Evolutionary conservation across 2,329 filamentous ascomycete genomes (phyloP).

Genomic region (Cercospora sojina): DNA sequence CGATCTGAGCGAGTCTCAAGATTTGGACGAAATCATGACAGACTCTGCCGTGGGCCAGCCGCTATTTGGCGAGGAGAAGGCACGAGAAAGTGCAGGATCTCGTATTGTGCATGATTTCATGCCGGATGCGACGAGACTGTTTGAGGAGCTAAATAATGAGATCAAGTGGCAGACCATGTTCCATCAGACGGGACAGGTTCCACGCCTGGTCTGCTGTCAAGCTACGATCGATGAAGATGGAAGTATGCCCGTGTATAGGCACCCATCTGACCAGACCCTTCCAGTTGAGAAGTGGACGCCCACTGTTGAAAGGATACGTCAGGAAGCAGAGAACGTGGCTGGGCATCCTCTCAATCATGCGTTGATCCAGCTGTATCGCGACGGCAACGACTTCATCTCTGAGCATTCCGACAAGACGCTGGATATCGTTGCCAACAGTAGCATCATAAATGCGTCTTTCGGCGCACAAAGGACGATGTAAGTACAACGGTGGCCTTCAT

Average conservation of each 20-base stretch:
- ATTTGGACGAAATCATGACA: neutral
- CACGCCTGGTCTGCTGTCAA: slow-evolving; percentile 86
- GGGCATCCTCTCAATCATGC: slow-evolving; percentile 87
- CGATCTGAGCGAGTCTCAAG: slow-evolving; percentile 4
- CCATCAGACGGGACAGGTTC: slow-evolving; percentile 87
- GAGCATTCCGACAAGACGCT: slow-evolving; percentile 97
- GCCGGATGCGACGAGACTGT: slow-evolving; percentile 59
- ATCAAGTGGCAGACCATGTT: slow-evolving; percentile 89
- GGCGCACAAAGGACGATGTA: slow-evolving; percentile 84
- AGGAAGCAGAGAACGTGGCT: slow-evolving; percentile 66
- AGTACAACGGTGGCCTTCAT: neutral
- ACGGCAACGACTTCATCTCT: slow-evolving; percentile 84
- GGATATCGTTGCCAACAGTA: slow-evolving; percentile 77
- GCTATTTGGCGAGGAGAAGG: slow-evolving; percentile 33
- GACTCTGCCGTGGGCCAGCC: slow-evolving; percentile 9
- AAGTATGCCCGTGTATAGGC: slow-evolving; percentile 85
- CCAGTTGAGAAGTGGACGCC: slow-evolving; percentile 73
- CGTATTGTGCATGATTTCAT: slow-evolving; percentile 70
- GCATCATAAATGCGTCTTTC: slow-evolving; percentile 90
- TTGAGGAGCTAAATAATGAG: slow-evolving; percentile 69
- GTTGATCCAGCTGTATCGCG: slow-evolving; percentile 89
- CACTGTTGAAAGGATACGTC: slow-evolving; percentile 67
- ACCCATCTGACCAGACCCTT: slow-evolving; percentile 85
- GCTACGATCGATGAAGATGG: slow-evolving; percentile 73
- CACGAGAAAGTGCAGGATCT: slow-evolving; percentile 66